These are phyloP conservation scores for Penicillium hesseltinei DNA, from an alignment of 2,329 filamentous ascomycete genomes.

Conservation along the genomic window DNA sequence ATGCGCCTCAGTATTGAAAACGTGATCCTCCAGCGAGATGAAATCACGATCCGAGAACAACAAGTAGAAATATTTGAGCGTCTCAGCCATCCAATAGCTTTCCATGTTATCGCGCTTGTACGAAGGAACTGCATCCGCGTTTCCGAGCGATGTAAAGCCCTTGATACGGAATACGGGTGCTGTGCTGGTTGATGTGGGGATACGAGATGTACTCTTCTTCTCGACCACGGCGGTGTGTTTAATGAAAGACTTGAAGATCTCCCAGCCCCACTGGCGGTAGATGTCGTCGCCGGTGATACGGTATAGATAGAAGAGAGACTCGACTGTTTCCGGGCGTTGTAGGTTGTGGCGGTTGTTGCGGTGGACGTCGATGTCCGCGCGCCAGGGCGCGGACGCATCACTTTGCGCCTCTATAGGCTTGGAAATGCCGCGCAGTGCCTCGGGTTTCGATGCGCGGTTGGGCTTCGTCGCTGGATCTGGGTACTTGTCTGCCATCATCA, in stretches of 20 bases:
- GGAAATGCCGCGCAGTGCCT: slow-evolving; percentile 38
- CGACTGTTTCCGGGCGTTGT: slow-evolving; percentile 93
- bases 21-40: slow-evolving; percentile 78
- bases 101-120: slow-evolving; percentile 87
- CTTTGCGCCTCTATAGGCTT: slow-evolving; percentile 32
- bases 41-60: slow-evolving; percentile 83
- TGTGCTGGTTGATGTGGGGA: slow-evolving; percentile 6
- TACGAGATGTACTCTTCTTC: slow-evolving; percentile 42
- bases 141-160: slow-evolving; percentile 77
- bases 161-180: slow-evolving; percentile 29
- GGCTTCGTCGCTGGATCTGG: slow-evolving; percentile 33
- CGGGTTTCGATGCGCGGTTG: slow-evolving; percentile 32
- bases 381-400: slow-evolving; percentile 55
- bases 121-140: slow-evolving; percentile 72
- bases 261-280: slow-evolving; percentile 97
- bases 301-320: slow-evolving; percentile 98
- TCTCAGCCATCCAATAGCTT: slow-evolving; percentile 98
- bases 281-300: slow-evolving; percentile 85
- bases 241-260: slow-evolving; percentile 93
- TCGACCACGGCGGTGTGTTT: slow-evolving; percentile 78
- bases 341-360: slow-evolving; percentile 85
- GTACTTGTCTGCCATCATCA: slow-evolving; percentile 44
- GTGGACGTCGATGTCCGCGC: slow-evolving; percentile 76
- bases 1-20: slow-evolving; percentile 96
- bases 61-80: slow-evolving; percentile 95